phyloP scores from a whole-genome alignment of 768 basidiomycete genomes.

The Atractiella rhizophila region DNA sequence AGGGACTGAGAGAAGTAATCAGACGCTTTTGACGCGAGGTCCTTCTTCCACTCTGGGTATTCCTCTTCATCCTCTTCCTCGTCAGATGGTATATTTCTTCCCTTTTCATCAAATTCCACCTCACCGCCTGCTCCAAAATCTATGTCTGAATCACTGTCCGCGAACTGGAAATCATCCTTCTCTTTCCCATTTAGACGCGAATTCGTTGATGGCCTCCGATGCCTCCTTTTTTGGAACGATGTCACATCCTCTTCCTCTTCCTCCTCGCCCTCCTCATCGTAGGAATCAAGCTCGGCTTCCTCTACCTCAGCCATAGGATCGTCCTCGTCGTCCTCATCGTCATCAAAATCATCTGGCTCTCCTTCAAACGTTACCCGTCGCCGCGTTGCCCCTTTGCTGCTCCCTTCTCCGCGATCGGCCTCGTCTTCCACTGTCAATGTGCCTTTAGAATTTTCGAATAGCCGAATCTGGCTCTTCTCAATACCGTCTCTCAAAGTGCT shows the following conservation, averaged over 20 bases:
- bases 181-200: not conserved
- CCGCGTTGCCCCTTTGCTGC: not conserved
- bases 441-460: conserved; percentile 58
- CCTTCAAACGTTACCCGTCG: conserved; percentile 18
- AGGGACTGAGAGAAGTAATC: conserved; percentile 26
- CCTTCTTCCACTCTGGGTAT: conserved; percentile 47
- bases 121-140: conserved; percentile 17
- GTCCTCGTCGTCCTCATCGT: conserved; percentile 23
- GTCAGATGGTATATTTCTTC: conserved; percentile 24
- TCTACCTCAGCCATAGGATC: conserved; percentile 19
- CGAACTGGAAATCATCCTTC: not conserved
- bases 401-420: conserved; percentile 12
- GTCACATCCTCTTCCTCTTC: conserved; percentile 5
- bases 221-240: not conserved
- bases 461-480: conserved; percentile 48
- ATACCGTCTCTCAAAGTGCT: conserved; percentile 64
- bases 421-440: conserved; percentile 27
- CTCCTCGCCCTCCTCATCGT: conserved; percentile 19
- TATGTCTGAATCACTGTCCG: conserved; percentile 16
- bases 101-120: conserved; percentile 30
- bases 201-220: conserved; percentile 20
- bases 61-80: conserved; percentile 25
- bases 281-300: conserved; percentile 1
- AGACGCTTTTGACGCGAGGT: conserved; percentile 33
- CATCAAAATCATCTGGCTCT: conserved; percentile 10